Evolutionary conservation across 1,284 basidiomycete genomes (phyloP).

Genomic region (Sporisorium reilianum): DNA sequence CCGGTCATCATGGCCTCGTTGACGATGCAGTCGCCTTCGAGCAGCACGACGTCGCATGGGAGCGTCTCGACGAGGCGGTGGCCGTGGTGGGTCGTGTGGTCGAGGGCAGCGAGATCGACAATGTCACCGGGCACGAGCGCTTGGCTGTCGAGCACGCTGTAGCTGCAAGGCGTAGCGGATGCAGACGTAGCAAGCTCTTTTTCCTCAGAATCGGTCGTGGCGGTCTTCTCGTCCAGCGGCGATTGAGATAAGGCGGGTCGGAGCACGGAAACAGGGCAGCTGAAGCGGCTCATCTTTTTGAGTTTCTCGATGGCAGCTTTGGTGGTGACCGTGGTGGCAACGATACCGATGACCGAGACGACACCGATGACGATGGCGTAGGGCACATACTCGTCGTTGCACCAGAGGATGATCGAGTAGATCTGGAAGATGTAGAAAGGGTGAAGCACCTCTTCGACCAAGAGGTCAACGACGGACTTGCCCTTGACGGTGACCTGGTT

Average conservation of each 20-base stretch:
- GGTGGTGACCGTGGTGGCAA: slow-evolving; percentile 47
- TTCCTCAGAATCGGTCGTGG: neutral
- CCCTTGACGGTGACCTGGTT: slow-evolving; percentile 48
- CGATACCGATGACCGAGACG: slow-evolving; percentile 49
- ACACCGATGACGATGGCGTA: slow-evolving; percentile 49
- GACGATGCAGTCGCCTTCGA: slow-evolving; percentile 48
- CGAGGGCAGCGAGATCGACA: slow-evolving; percentile 25
- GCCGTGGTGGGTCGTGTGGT: neutral
- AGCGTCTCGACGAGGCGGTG: slow-evolving; percentile 35
- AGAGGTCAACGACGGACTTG: slow-evolving; percentile 32
- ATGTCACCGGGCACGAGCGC: slow-evolving; percentile 56
- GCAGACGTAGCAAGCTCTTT: slow-evolving; percentile 7
- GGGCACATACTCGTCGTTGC: slow-evolving; percentile 47
- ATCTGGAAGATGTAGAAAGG: slow-evolving; percentile 59
- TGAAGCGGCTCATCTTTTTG: slow-evolving; percentile 52
- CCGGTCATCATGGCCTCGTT: slow-evolving; percentile 55
- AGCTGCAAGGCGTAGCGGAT: neutral
- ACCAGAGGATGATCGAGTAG: slow-evolving; percentile 51
- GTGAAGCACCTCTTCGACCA: slow-evolving; percentile 50
- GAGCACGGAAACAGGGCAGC: slow-evolving; percentile 33
- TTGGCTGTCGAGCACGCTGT: slow-evolving; percentile 29
- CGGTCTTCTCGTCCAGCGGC: slow-evolving; percentile 14
- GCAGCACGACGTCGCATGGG: slow-evolving; percentile 40
- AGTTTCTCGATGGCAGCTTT: slow-evolving; percentile 41
- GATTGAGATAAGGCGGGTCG: neutral